Evolutionary conservation across 345 rosid species (phyloP).

Genomic region (Eucalyptus brandiana): DNA sequence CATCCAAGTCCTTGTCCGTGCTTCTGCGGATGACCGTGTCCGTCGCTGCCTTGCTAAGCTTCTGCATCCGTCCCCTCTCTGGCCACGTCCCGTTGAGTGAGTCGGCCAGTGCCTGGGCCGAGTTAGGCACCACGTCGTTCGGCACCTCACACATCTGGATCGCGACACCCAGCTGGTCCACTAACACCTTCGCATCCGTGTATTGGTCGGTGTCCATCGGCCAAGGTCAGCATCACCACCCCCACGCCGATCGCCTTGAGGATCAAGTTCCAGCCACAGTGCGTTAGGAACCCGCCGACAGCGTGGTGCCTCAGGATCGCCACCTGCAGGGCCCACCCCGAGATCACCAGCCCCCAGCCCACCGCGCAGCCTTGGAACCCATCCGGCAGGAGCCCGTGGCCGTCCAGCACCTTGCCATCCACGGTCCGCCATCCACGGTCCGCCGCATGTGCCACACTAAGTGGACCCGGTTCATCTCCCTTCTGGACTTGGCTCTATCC

Average conservation of each 20-base stretch:
- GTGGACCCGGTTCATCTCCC: background rate
- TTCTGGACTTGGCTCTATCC: conserved; percentile 27
- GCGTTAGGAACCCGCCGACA: background rate
- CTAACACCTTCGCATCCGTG: conserved; percentile 25
- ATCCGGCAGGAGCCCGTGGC: background rate
- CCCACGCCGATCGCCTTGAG: background rate
- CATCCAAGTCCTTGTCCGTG: conserved; percentile 30
- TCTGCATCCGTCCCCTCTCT: conserved; percentile 3
- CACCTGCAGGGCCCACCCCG: background rate
- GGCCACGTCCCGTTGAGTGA: conserved; percentile 1
- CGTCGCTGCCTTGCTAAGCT: conserved; percentile 19
- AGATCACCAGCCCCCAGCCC: background rate
- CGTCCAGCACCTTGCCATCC: background rate
- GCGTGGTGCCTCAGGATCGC: background rate
- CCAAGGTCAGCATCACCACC: background rate
- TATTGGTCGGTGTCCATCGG: conserved; percentile 36
- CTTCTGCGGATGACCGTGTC: conserved; percentile 30
- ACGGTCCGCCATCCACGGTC: background rate
- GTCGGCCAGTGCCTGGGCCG: conserved; percentile 15
- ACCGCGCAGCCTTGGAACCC: background rate
- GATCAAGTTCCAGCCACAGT: background rate
- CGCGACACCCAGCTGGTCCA: conserved; percentile 30
- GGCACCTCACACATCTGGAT: conserved; percentile 27
- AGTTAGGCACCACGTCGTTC: conserved; percentile 12
- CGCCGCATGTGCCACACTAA: background rate